These are phyloP conservation scores for Melastoma candidum DNA, from an alignment of 441 rosid genomes.

Conservation along the genomic window DNA sequence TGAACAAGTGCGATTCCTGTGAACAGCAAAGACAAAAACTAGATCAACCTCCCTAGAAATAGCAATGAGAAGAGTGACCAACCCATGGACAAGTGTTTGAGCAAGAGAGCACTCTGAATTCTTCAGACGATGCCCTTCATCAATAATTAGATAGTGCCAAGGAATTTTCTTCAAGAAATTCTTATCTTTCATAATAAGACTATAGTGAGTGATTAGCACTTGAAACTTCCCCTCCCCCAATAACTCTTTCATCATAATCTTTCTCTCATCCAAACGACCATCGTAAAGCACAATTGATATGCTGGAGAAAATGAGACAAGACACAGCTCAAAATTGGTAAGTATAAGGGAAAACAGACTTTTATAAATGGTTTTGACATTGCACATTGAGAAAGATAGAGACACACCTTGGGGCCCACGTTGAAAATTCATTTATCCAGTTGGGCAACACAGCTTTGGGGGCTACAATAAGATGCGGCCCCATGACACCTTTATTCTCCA, in stretches of 20 bases:
- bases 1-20: too few relatives aligned
- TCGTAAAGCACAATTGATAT: slow-evolving; percentile 90
- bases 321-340: neutral
- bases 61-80: slow-evolving; percentile 19
- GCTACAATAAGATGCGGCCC: slow-evolving; percentile 98
- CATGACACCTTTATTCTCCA: slow-evolving; percentile 73
- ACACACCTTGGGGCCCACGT: slow-evolving; percentile 89
- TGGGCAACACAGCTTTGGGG: slow-evolving; percentile 98
- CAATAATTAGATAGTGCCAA: slow-evolving; percentile 94
- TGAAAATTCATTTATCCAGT: slow-evolving; percentile 91
- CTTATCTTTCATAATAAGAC: slow-evolving; percentile 94
- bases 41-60: neutral
- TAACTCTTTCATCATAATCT: slow-evolving; percentile 66
- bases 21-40: too few relatives aligned
- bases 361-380: too few relatives aligned
- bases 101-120: slow-evolving; percentile 95
- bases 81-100: slow-evolving; percentile 76
- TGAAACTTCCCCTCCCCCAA: slow-evolving; percentile 57
- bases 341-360: too few relatives aligned
- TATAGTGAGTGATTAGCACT: slow-evolving; percentile 93
- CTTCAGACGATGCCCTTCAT: slow-evolving; percentile 99
- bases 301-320: slow-evolving; percentile 36
- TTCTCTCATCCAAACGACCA: slow-evolving; percentile 92
- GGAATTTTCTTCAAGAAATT: slow-evolving; percentile 78
- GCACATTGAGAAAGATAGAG: slow-evolving; percentile 6